phyloP scores from a whole-genome alignment of 306 rosid species.

The Vigna mungo region DNA sequence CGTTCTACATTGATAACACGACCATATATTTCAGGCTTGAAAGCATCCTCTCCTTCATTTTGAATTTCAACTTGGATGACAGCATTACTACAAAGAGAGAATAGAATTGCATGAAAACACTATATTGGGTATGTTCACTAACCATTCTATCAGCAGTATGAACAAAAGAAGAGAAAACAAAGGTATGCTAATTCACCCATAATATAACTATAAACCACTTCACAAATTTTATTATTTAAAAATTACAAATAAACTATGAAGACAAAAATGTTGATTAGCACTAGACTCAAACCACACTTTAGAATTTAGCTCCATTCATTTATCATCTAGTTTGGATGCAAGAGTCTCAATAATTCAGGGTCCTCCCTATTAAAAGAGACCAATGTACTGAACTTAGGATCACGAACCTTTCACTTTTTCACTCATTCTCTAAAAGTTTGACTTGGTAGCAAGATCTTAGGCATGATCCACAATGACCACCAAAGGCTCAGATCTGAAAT shows the following conservation, averaged over 20 bases:
- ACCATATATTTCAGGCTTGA: constrained; percentile 79
- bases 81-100: constrained; percentile 67
- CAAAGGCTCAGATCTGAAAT: no score
- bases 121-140: neutral
- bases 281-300: neutral
- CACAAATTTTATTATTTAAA: neutral
- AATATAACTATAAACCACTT: constrained; percentile 30
- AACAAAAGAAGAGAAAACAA: constrained; percentile 7
- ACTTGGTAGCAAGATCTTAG: no score
- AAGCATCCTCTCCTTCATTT: constrained; percentile 92
- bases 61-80: constrained; percentile 74
- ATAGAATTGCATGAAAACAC: constrained; percentile 19
- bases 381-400: neutral
- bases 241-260: neutral
- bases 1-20: constrained; percentile 74
- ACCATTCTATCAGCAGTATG: neutral
- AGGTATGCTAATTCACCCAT: constrained; percentile 8
- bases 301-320: neutral
- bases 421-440: no score
- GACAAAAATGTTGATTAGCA: neutral
- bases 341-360: neutral
- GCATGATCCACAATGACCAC: no score
- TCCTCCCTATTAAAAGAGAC: neutral
- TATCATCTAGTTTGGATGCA: neutral
- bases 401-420: neutral